Percentiles rank a stretch among this genome's conserved stretches.
These are phyloP conservation scores for Mariannaea sp. DNA, from an alignment of 2,329 filamentous ascomycete genomes.

Conservation along the genomic window DNA sequence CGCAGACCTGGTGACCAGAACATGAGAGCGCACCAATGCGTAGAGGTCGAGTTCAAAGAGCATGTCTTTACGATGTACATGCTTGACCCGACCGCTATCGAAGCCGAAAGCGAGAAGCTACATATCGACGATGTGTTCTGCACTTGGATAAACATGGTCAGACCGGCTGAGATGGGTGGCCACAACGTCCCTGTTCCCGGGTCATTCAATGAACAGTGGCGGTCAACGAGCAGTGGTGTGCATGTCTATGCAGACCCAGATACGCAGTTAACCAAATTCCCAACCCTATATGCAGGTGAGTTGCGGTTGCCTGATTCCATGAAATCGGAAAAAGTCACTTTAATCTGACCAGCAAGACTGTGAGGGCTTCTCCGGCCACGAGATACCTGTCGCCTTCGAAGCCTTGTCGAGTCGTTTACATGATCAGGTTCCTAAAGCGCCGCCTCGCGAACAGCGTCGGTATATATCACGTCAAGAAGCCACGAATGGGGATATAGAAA, in stretches of 20 bases:
- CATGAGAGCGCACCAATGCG: neutral
- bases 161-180: neutral
- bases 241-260: constrained; percentile 20
- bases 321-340: neutral
- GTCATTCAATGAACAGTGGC: neutral
- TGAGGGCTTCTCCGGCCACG: neutral
- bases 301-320: neutral
- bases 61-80: neutral
- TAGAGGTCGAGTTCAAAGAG: neutral
- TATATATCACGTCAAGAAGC: neutral
- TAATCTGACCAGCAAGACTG: neutral
- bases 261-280: constrained; percentile 4
- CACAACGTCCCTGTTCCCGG: constrained; percentile 16
- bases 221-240: constrained; percentile 21
- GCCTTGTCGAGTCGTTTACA: neutral
- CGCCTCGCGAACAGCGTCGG: neutral
- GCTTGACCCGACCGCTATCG: neutral
- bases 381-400: neutral
- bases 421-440: neutral
- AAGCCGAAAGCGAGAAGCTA: neutral
- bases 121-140: neutral
- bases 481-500: neutral
- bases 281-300: constrained; percentile 19
- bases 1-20: constrained; percentile 13
- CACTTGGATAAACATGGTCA: constrained; percentile 13